Conservation (phyloP, 441 rosid species). For the Adansonia madagascariensis region DNA sequence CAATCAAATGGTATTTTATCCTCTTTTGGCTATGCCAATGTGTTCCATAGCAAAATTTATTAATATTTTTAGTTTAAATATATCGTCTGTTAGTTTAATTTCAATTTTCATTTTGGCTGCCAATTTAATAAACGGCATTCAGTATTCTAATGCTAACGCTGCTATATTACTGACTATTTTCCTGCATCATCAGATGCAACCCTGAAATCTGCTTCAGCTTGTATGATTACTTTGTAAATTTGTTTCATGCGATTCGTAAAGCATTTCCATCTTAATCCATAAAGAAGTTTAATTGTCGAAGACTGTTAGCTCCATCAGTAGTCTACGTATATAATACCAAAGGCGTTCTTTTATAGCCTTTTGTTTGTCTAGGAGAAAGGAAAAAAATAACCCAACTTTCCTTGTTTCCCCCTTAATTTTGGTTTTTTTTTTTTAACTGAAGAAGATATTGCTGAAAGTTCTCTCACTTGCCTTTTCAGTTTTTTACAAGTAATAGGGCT, state of each 20-base stretch:
- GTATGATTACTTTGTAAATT: not conserved
- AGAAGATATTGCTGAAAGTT: not conserved
- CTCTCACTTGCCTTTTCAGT: not conserved
- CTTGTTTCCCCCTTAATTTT: not conserved
- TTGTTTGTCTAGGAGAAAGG: not conserved
- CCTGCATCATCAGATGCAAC: not conserved
- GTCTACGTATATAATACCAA: too few relatives aligned
- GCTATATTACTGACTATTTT: not conserved
- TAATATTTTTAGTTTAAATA: not conserved
- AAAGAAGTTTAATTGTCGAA: not conserved
- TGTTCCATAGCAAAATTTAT: not conserved
- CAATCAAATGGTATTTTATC: slow-evolving; percentile 76
- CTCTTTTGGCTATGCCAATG: slow-evolving; percentile 11
- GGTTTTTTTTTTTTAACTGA: not conserved
- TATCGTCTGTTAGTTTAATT: not conserved
- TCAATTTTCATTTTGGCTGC: not conserved
- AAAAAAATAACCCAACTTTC: not conserved
- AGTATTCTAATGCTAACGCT: too few relatives aligned
- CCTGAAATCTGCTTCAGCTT: slow-evolving; percentile 8
- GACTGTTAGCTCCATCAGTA: not conserved
- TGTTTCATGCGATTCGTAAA: not conserved
- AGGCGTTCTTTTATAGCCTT: not conserved
- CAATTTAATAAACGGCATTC: too few relatives aligned
- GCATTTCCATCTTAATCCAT: slow-evolving; percentile 4
- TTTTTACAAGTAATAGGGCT: not conserved